Evolutionary conservation across 2,329 filamentous ascomycete species (phyloP).

Genomic region (Knufia petricola): DNA sequence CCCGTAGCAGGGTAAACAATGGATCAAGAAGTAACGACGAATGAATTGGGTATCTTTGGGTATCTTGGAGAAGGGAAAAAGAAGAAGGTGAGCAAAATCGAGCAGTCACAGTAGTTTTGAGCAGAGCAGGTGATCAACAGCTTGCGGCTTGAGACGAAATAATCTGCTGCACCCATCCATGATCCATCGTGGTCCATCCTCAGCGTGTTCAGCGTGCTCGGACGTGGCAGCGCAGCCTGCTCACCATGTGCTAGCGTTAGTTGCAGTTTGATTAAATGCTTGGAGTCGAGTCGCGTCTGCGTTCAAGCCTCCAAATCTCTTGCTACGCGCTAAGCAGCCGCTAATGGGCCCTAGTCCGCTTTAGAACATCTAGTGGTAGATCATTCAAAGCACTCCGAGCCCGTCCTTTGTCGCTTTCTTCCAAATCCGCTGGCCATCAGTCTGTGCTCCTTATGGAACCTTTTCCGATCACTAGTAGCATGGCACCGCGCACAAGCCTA

Average conservation of each 20-base stretch:
- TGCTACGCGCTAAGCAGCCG: constrained; percentile 2
- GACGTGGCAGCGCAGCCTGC: background rate
- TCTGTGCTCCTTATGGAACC: background rate
- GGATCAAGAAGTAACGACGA: constrained; percentile 22
- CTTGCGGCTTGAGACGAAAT: background rate
- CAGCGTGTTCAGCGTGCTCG: background rate
- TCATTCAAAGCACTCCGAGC: background rate
- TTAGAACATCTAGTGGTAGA: background rate
- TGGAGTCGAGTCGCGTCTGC: background rate
- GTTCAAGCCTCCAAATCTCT: constrained; percentile 1
- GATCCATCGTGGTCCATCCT: too few species aligned
- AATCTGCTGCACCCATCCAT: constrained; percentile 1
- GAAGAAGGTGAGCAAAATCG: constrained; percentile 20
- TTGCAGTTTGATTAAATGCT: constrained; percentile 6
- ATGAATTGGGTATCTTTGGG: constrained; percentile 8
- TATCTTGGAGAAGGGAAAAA: constrained; percentile 18
- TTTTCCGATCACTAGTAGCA: background rate
- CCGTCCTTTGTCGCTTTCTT: background rate
- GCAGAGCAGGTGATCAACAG: constrained; percentile 16
- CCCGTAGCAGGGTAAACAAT: constrained; percentile 10
- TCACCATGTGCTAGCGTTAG: background rate
- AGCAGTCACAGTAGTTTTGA: constrained; percentile 24
- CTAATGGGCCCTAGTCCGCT: background rate
- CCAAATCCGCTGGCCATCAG: background rate
- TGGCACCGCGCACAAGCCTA: background rate